A percentile compares a stretch with the other conserved stretches of the same genome.
These are phyloP conservation scores for Gamarada debralockiae DNA, from an alignment of 495 filamentous ascomycete genomes.

Conservation along the genomic window DNA sequence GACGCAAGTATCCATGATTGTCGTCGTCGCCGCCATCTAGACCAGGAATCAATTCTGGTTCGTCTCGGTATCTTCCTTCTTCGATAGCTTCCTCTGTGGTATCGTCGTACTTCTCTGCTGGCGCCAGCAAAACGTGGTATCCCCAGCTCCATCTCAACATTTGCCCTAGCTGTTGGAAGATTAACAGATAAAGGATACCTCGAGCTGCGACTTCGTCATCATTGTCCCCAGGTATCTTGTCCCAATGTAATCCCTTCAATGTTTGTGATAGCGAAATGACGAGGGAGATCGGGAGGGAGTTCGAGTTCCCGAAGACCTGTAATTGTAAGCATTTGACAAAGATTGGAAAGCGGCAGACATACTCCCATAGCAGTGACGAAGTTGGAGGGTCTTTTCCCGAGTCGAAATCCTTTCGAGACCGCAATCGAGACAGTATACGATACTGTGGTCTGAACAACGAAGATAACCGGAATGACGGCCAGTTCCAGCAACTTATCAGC, in stretches of 20 bases:
- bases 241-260: constrained; percentile 88
- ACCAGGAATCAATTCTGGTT: constrained; percentile 35
- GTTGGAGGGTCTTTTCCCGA: constrained; percentile 80
- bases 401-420: constrained; percentile 69
- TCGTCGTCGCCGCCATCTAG: constrained; percentile 24
- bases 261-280: constrained; percentile 92
- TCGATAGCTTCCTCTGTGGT: constrained; percentile 49
- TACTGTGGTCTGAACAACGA: constrained; percentile 77
- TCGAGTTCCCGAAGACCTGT: constrained; percentile 93
- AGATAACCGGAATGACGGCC: constrained; percentile 91
- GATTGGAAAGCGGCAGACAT: constrained; percentile 23
- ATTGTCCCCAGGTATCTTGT: constrained; percentile 83
- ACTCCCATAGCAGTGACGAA: constrained; percentile 96
- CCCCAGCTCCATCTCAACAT: constrained; percentile 98
- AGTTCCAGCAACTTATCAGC: constrained; percentile 85
- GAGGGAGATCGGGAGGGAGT: constrained; percentile 94
- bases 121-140: constrained; percentile 85
- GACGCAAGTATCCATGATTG: constrained; percentile 23
- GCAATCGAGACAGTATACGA: constrained; percentile 71
- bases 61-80: constrained; percentile 67
- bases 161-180: constrained; percentile 97
- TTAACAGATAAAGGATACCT: constrained; percentile 91
- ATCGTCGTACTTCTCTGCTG: constrained; percentile 60
- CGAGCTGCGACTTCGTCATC: constrained; percentile 91
- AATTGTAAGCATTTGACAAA: constrained; percentile 6